Base-by-base conservation (phyloP, 768 basidiomycete species). In the Sarcodon aspratus region DNA sequence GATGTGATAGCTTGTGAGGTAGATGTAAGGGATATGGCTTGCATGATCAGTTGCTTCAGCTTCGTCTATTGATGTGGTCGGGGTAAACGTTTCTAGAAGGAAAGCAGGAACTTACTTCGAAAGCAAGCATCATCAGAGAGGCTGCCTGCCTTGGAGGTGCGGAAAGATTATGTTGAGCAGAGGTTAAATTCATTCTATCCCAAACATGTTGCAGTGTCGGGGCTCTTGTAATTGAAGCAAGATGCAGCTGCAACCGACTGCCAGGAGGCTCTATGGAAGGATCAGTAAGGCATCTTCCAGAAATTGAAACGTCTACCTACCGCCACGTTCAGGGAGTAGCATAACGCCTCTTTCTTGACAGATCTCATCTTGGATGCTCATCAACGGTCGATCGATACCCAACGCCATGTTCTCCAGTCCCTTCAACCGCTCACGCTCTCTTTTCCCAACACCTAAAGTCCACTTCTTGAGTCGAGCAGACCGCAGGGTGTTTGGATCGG, bases 41-140 rank as follows among this genome's bases (percentile, higher is more conserved):
- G 85, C 1, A 82, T 85, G 54, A 91, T 82, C 27, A 90, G 75
- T 50, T 89, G 84, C 59, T 91, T 91, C 4, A 91, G 71, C 60
- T 87, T 86, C 13, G 84, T 84, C 85, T 88, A 52, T 43, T 47
- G 38, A 8, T 17, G 13, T 48, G 17, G 49, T 18, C 46, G 12
- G 1, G 33, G 50, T 52, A 48, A 1, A 21, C 7, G 11, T 9
- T 15, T 34, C 17, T 21, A 32, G 15, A 10, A 32, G 10, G 46
- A 44, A 31, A 17, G n/a, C 33, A n/a, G 9, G 11, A 7, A 61
- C 67, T 9, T 51, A 85, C 85, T 71, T 91, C 86, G 56, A 80
- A 83, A 1, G 87, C 87, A 44, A 87, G 73, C 62, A 80, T 78
- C 72, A 89, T 75, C 2, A 90, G 69, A 3, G 79, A 70, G 10